These are phyloP conservation scores for Dacryopinax spathularia DNA, from an alignment of 768 basidiomycete genomes.

Conservation along the genomic window DNA sequence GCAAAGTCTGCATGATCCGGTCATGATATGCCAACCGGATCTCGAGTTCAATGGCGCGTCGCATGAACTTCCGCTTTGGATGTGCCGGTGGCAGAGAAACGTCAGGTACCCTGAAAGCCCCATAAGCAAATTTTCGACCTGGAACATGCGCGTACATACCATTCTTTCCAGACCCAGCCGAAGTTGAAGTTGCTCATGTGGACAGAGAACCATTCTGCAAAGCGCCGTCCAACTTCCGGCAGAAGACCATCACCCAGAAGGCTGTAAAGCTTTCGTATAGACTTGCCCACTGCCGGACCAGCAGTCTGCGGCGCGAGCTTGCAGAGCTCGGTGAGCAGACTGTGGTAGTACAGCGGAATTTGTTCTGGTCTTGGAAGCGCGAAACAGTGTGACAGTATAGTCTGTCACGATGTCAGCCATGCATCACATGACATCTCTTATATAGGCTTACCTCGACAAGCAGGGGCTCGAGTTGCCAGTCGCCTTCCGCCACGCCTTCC, in stretches of 20 bases:
- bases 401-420: constrained; percentile 31
- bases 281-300: constrained; percentile 92
- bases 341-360: constrained; percentile 72
- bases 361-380: constrained; percentile 62
- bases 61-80: constrained; percentile 79
- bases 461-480: constrained; percentile 81
- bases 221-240: constrained; percentile 62
- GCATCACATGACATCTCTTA: background rate
- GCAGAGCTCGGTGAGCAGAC: constrained; percentile 84
- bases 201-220: constrained; percentile 88
- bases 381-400: constrained; percentile 58
- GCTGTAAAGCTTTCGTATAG: constrained; percentile 73
- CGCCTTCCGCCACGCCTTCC: constrained; percentile 38
- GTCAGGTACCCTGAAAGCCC: constrained; percentile 61
- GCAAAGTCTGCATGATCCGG: constrained; percentile 76
- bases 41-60: constrained; percentile 75
- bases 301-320: constrained; percentile 85
- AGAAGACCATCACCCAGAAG: constrained; percentile 76
- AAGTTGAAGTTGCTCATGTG: constrained; percentile 98
- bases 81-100: constrained; percentile 57
- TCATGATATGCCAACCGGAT: constrained; percentile 87
- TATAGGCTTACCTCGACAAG: constrained; percentile 55
- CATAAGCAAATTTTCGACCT: background rate
- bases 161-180: constrained; percentile 99
- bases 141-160: constrained; percentile 38